Conservation (phyloP, 2,329 filamentous ascomycete genomes). For the Colletotrichum sp. region DNA sequence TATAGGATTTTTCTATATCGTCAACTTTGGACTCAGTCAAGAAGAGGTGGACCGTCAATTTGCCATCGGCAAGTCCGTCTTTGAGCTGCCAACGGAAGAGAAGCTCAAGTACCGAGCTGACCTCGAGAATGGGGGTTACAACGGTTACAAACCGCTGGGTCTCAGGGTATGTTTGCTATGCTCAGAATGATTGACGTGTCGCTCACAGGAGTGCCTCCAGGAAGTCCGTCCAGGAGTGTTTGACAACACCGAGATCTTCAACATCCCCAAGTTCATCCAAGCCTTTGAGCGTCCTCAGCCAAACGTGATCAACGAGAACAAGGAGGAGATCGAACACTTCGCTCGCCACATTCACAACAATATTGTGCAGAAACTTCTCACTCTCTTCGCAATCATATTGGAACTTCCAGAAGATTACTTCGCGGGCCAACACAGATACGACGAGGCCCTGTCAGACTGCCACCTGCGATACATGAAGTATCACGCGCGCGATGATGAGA, state of each 20-base stretch:
- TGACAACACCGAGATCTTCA: conserved; percentile 45
- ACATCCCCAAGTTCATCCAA: conserved; percentile 44
- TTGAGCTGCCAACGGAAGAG: conserved; percentile 59
- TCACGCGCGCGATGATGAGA: conserved; percentile 47
- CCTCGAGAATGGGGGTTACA: conserved; percentile 58
- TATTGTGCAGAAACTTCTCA: conserved; percentile 36
- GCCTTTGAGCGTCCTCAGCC: conserved; percentile 35
- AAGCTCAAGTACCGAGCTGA: conserved; percentile 61
- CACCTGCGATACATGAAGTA: conserved; percentile 68
- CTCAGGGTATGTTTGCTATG: conserved; percentile 27
- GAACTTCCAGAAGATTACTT: conserved; percentile 63
- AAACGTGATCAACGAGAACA: conserved; percentile 33
- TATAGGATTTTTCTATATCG: conserved; percentile 66
- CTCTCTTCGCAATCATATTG: conserved; percentile 52
- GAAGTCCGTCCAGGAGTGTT: conserved; percentile 35
- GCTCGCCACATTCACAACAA: conserved; percentile 37
- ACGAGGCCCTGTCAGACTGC: conserved; percentile 53
- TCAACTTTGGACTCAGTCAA: conserved; percentile 65
- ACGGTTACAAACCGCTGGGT: conserved; percentile 58
- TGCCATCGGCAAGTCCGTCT: conserved; percentile 63
- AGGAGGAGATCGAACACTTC: conserved; percentile 36
- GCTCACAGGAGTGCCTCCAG: neutral
- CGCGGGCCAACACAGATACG: conserved; percentile 57
- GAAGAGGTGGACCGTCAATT: conserved; percentile 66
- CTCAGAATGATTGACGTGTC: neutral